Conservation (phyloP, 805 yeast genomes). For the Myxozyma monticola region DNA sequence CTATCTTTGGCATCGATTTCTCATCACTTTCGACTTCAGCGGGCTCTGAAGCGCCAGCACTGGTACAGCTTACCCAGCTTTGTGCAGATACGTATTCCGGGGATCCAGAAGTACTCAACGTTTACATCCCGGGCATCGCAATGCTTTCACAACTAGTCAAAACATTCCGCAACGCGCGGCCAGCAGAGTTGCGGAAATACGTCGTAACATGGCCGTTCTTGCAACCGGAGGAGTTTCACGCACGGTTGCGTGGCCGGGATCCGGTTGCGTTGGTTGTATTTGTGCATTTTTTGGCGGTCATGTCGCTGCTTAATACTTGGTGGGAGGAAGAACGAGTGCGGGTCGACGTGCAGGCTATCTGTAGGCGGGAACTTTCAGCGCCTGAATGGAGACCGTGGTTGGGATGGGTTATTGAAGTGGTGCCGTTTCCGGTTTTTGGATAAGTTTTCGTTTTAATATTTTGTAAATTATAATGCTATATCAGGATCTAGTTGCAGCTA, state of each 20-base stretch:
- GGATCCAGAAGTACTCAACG: constrained; percentile 13
- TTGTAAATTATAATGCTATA: not conserved
- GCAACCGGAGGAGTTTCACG: constrained; percentile 21
- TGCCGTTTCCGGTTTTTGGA: constrained; percentile 18
- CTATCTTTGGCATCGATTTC: constrained; percentile 27
- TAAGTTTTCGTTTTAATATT: not conserved
- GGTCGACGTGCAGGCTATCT: constrained; percentile 17
- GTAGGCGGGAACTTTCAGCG: constrained; percentile 12
- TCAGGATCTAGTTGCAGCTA: not conserved
- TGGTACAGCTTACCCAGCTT: constrained; percentile 4
- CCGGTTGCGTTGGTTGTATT: constrained; percentile 19
- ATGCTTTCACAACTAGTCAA: constrained; percentile 21
- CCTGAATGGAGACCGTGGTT: constrained; percentile 28
- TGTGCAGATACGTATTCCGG: constrained; percentile 1
- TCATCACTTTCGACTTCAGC: constrained; percentile 11
- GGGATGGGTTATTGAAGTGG: constrained; percentile 20
- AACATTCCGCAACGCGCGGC: constrained; percentile 21
- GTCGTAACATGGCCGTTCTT: constrained; percentile 31
- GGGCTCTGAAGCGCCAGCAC: constrained; percentile 5
- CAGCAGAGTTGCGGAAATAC: constrained; percentile 29
- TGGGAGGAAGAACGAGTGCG: constrained; percentile 31
- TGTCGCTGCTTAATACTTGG: constrained; percentile 27
- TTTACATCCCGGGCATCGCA: constrained; percentile 21
- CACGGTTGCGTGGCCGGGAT: constrained; percentile 21
- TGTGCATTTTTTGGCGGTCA: constrained; percentile 26